A percentile compares a stretch with the other conserved stretches of the same genome.
These are phyloP conservation scores for Pseudotulostoma volvatum DNA, from an alignment of 495 filamentous ascomycete genomes.

Conservation along the genomic window DNA sequence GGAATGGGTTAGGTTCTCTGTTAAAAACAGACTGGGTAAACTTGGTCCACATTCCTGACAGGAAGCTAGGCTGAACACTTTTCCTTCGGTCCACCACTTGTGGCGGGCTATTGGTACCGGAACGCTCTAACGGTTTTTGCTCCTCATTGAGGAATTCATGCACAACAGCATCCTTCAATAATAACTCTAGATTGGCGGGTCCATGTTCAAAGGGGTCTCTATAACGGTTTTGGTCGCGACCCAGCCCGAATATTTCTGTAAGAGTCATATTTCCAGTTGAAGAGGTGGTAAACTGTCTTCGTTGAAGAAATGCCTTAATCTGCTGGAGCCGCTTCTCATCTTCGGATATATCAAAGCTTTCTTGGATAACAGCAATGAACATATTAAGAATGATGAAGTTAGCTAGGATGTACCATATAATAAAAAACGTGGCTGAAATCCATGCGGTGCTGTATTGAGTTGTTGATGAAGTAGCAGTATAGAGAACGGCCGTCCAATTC, in stretches of 20 bases:
- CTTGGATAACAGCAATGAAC: slow-evolving; percentile 99
- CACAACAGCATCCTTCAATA: slow-evolving; percentile 88
- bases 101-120: slow-evolving; percentile 9
- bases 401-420: slow-evolving; percentile 87
- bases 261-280: slow-evolving; percentile 62
- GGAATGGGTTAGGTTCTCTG: slow-evolving; percentile 86
- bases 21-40: slow-evolving; percentile 36
- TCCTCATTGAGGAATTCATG: slow-evolving; percentile 57
- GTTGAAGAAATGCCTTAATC: slow-evolving; percentile 82
- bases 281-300: slow-evolving; percentile 61
- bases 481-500: slow-evolving; percentile 83
- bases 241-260: slow-evolving; percentile 72
- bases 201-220: slow-evolving; percentile 81
- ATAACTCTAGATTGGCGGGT: slow-evolving; percentile 78
- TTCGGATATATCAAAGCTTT: slow-evolving; percentile 98
- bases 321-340: slow-evolving; percentile 96
- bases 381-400: slow-evolving; percentile 98
- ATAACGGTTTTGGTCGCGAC: slow-evolving; percentile 41
- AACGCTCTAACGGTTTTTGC: slow-evolving; percentile 3
- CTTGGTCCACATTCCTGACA: slow-evolving; percentile 42
- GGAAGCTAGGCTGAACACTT: slow-evolving; percentile 30
- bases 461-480: slow-evolving; percentile 58
- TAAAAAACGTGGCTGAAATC: slow-evolving; percentile 86
- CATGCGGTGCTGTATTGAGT: slow-evolving; percentile 52
- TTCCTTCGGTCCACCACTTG: slow-evolving; percentile 13